phyloP scores from a whole-genome alignment of 805 yeast genomes.

The Zygoascus tannicola region DNA sequence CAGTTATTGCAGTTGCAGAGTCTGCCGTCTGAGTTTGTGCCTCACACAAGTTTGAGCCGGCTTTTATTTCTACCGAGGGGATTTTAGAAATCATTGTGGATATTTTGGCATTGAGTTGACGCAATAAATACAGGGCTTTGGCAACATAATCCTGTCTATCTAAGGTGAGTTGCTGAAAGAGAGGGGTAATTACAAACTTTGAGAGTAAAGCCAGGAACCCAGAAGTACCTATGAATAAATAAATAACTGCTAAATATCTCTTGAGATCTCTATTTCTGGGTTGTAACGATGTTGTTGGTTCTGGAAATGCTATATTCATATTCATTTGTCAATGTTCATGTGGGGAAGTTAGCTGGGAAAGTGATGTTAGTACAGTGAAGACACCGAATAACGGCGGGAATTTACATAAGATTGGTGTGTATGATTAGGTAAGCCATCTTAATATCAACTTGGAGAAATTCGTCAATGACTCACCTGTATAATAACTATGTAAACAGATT shows the following conservation, averaged over 20 bases:
- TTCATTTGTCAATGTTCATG: background rate
- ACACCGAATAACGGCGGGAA: too few species aligned
- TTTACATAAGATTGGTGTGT: too few species aligned
- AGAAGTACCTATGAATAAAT: constrained; percentile 26
- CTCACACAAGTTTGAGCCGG: constrained; percentile 18
- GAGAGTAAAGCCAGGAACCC: constrained; percentile 23
- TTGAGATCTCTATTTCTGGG: constrained; percentile 5
- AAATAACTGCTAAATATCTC: constrained; percentile 22
- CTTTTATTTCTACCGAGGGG: constrained; percentile 14
- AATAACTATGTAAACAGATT: too few species aligned
- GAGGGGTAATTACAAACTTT: constrained; percentile 26
- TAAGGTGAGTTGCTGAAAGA: constrained; percentile 25
- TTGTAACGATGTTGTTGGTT: constrained; percentile 15
- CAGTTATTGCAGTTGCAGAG: background rate
- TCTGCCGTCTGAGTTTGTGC: constrained; percentile 21
- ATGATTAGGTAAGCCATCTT: too few species aligned
- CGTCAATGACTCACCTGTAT: too few species aligned
- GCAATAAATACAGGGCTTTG: constrained; percentile 21
- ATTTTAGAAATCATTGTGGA: constrained; percentile 13
- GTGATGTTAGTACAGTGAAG: constrained; percentile 6
- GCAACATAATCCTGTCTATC: constrained; percentile 26
- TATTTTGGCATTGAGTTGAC: constrained; percentile 19
- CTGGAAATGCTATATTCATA: constrained; percentile 23
- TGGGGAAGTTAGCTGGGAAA: background rate
- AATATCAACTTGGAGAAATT: too few species aligned